Base-by-base conservation (phyloP, 1,139 yeast genomes). In the Yamadazyma siamensis region DNA sequence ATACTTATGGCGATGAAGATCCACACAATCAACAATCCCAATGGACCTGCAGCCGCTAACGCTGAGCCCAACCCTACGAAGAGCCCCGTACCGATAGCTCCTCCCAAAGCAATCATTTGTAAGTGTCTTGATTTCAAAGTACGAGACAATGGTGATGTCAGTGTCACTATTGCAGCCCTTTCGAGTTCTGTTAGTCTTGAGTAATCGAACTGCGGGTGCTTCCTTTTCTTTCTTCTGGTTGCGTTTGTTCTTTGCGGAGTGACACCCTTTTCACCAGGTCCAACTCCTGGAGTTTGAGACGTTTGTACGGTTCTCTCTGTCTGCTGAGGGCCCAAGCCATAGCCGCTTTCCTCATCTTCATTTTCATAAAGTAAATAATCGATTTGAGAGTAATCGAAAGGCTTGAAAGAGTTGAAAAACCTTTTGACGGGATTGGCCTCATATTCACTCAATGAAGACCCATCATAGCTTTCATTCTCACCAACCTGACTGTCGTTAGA, bases 61-160 rank as follows among this genome's bases (percentile, higher is more conserved):
- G 61, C 55, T 24, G 44, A 34, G 4, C 65, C 66, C 12, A 60
- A 47, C 23, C 65, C 62, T 25, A 65, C 61, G 34, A 63, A 64
- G 23, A 65, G 48, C 29, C 71, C 71, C 15, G 65, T 54, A 25
- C 73, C 73, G 25, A 66, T 62, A 27, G 64, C 58, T 15, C 69
- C 68, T 21, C 71, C 65, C 29, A 65, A 47, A 16, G 69, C 64
- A 38, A 65, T 65, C 58, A 63, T 61, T 31, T 61, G 64, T 35
- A 65, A 51, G 39, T 65, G 71, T 50, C 69, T 52, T 19, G 59
- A 53, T 35, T 54, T 59, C 34, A 63, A 52, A n/a, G 59, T 49
- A 32, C 62, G 45, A n/a, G 56, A 47, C 24, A 58, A 46, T 4
- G 62, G 64, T 16, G 57, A 48, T 10, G 54, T 54, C 10, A 62